Evolutionary conservation across 768 basidiomycete genomes (phyloP), one percentile per base, ranked within the genome.

Genomic region (Coprinopsis sp.): DNA sequence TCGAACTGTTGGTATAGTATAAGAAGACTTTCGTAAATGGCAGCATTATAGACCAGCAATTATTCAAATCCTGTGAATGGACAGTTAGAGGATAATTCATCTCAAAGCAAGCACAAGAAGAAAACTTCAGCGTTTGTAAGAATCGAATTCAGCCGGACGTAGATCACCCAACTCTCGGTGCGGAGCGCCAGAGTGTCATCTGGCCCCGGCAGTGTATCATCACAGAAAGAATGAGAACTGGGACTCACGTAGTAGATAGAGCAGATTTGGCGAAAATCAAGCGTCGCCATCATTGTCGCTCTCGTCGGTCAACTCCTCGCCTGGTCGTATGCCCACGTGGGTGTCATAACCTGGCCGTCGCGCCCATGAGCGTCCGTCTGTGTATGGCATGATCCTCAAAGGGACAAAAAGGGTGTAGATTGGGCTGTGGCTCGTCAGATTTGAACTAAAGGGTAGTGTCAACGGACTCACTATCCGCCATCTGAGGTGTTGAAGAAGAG

Each of bases 291-390:
- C 73, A 2, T 81, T 77, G 8, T 79, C 80, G 6, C 81, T 82
- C 18, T 93, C 92, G 54, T 92, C 90, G 3, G 95, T 97, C 51
- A 97, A 67, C 58, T 93, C 91, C 48, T 94, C 95, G 14, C 84
- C 87, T 25, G 70, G 71, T n/a, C 74, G 66, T 2, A 93, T 63
- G 4, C 87, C 85, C 2, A 63, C 58, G 52, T 88, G 84, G 14
- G 71, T 64, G 33, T 77, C 72, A 53, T 80, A 77, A 12, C 88
- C 91, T 7, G 74, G 68, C 16, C 74, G 71, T 13, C 88, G 79
- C 11, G 81, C 84, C 91, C 90, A 94, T 0, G 76, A 71, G 48
- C 78, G 75, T 2, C 96, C 96, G 58, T 97, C 86, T 0, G 89
- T 87, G 47, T 87, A 84, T 0, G 95, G 91, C 46, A 78, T 77